Conservation (phyloP, 2,329 filamentous ascomycete species). For the Cryphonectria naterciae region DNA sequence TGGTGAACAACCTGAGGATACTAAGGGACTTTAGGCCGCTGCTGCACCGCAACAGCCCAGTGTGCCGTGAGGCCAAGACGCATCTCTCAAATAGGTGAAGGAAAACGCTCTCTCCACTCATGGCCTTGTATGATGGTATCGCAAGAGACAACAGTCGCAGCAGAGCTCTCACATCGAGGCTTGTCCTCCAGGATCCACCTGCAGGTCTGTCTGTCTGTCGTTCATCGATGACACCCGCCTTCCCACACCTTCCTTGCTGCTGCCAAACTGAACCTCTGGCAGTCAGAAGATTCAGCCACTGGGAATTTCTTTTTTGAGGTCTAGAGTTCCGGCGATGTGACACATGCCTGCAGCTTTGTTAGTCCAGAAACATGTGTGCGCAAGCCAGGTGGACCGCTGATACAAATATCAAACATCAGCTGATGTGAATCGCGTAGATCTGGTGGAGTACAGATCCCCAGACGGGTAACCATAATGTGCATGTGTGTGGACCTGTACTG, state of each 20-base stretch:
- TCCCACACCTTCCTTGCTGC: neutral
- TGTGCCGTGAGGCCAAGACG: neutral
- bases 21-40: neutral
- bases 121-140: neutral
- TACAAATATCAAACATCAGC: conserved; percentile 26
- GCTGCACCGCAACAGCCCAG: neutral
- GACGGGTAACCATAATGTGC: neutral
- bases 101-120: neutral
- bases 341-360: conserved; percentile 19
- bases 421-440: conserved; percentile 19
- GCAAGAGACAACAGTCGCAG: neutral
- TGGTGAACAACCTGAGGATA: neutral
- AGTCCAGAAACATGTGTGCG: neutral
- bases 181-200: neutral
- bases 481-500: neutral
- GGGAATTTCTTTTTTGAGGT: neutral
- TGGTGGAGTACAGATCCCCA: conserved; percentile 14
- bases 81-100: neutral
- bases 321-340: neutral
- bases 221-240: neutral
- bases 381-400: conserved; percentile 16
- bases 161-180: neutral
- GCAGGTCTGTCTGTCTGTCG: neutral
- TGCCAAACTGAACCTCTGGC: neutral
- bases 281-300: neutral